Base-by-base conservation (phyloP, 495 filamentous ascomycete species). In the Oidiodendron maius region DNA sequence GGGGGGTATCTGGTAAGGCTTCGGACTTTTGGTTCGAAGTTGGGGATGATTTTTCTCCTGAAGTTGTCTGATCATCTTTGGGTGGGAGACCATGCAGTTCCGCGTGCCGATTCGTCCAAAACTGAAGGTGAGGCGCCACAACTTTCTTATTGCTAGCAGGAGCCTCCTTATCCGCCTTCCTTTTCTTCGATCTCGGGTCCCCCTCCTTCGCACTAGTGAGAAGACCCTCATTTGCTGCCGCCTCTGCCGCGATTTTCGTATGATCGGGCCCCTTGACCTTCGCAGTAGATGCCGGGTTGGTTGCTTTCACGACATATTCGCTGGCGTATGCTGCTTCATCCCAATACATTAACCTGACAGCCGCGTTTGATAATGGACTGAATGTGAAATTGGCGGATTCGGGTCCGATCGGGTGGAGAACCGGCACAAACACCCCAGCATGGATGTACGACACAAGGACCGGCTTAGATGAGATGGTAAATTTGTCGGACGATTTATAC, bases 31-130 rank as follows among this genome's bases (percentile, higher is more conserved):
- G 51, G 43, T 63, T 64, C 13, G 53, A 38, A 34, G 52, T 56
- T 13, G 51, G 24, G 13, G 62, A 50, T 3, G 51, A 23, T 4
- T 55, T 52, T 13, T 58, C 54, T 9, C 58, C 55, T 6, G 37
- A 32, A 20, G 56, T 30, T 41, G 17, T 46, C 9, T 46, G 51
- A 13, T 34, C 26, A 13, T 51, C 50, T 41, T 57, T 61, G 46
- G 53, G 32, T 22, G 63, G 62, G 4, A 59, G 67, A 1, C 86
- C 84, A 53, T 91, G 88, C 32, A 96, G 69, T 60, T 96, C 88
- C 0, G 85, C 87, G 57, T 89, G 86, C 21, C 87, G 86, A 57
- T 91, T 84, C 43, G 83, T 80, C 90, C 90, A 96, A 64, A 90
- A 86, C 65, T 93, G 84, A 26, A 96, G 71, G 56, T 94, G 86